Conservation (phyloP, 2,329 filamentous ascomycete genomes). For the Ophiostoma sp. region DNA sequence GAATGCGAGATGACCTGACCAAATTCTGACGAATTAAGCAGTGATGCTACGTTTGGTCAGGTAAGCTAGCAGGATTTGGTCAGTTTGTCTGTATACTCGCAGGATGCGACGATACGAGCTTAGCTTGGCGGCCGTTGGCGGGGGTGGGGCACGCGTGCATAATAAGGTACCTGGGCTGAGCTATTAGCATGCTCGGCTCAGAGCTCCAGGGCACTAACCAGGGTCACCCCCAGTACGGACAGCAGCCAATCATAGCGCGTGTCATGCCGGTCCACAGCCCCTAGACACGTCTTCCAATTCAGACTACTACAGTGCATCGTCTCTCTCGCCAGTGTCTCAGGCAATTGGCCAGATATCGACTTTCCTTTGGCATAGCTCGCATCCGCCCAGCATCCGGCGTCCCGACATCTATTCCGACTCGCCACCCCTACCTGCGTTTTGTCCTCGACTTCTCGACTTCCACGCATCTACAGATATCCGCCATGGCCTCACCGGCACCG, state of each 20-base stretch:
- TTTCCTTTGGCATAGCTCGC: too few relatives aligned
- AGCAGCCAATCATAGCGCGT: neutral
- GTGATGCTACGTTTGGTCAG: constrained; percentile 2
- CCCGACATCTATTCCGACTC: neutral
- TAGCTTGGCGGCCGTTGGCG: constrained; percentile 12
- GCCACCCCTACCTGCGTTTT: neutral
- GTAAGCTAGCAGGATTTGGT: too few relatives aligned
- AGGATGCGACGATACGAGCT: neutral
- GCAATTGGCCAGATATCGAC: constrained; percentile 7
- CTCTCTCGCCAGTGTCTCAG: neutral
- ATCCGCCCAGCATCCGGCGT: too few relatives aligned
- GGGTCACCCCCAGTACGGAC: neutral
- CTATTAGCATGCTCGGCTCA: neutral
- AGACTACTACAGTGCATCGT: neutral
- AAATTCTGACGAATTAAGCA: too few relatives aligned
- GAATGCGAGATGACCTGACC: too few relatives aligned
- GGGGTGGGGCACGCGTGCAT: constrained; percentile 9
- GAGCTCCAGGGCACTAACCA: neutral
- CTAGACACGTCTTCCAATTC: constrained; percentile 9
- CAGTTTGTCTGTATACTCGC: too few relatives aligned
- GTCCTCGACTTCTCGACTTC: neutral
- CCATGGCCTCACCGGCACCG: constrained; percentile 38
- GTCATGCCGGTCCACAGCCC: neutral
- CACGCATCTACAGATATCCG: too few relatives aligned
- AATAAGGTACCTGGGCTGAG: neutral